Conservation (phyloP, 225 moss, liverwort and hornwort species). For the Ulota crispa region DNA sequence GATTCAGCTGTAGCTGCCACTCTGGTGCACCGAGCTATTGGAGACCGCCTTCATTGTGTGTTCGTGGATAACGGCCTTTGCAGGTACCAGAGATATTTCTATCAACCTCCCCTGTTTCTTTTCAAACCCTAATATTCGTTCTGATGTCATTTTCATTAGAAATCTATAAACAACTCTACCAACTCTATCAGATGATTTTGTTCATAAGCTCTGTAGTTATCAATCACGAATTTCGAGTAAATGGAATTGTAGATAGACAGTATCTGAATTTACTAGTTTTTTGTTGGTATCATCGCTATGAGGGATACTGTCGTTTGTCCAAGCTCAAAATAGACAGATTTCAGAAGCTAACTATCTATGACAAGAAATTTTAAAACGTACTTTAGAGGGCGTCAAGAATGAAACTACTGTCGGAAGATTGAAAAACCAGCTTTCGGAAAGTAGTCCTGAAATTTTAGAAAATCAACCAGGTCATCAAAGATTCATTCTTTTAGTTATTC, state of each 20-base stretch:
- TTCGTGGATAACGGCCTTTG: slow-evolving; percentile 86
- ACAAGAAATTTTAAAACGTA: not conserved
- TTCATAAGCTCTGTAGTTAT: not conserved
- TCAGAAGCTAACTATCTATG: not conserved
- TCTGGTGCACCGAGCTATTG: slow-evolving; percentile 77
- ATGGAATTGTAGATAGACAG: not conserved
- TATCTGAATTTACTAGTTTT: not conserved
- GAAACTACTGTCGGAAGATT: too few species aligned
- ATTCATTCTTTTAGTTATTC: too few species aligned
- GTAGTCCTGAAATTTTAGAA: too few species aligned
- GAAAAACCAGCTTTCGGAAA: too few species aligned
- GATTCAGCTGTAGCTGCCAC: slow-evolving; percentile 84
- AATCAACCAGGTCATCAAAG: too few species aligned
- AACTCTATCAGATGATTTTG: not conserved
- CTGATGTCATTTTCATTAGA: not conserved
- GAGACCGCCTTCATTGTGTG: slow-evolving; percentile 77
- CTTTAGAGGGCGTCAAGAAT: too few species aligned
- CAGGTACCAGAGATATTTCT: slow-evolving; percentile 32
- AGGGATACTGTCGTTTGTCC: not conserved
- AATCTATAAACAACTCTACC: not conserved
- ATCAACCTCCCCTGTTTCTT: not conserved
- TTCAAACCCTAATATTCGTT: not conserved
- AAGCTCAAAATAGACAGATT: not conserved
- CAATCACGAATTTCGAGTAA: not conserved
- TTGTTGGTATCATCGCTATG: not conserved